Conservation (phyloP, 305 asterid genomes). For the Plantago rigida region DNA sequence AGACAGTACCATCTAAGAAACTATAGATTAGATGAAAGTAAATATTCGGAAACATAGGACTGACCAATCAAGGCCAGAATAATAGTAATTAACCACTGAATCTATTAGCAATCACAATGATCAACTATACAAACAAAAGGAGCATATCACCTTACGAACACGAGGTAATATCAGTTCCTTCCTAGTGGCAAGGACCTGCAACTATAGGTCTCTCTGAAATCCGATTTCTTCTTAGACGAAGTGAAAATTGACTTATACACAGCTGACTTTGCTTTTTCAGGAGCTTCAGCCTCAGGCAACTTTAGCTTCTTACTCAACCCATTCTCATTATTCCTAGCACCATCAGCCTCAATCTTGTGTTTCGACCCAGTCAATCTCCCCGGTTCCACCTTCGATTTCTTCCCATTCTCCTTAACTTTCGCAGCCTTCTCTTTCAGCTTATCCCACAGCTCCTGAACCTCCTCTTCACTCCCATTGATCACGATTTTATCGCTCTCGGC, state of each 20-base stretch:
- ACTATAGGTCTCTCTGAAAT: slow-evolving; percentile 71
- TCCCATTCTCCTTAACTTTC: slow-evolving; percentile 41
- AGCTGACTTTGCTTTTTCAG: slow-evolving; percentile 58
- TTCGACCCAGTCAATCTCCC: slow-evolving; percentile 49
- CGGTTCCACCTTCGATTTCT: slow-evolving; percentile 47
- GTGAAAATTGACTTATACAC: slow-evolving; percentile 80
- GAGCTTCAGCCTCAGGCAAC: slow-evolving; percentile 44
- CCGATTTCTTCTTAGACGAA: slow-evolving; percentile 61
- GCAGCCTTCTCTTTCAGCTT: slow-evolving; percentile 47
- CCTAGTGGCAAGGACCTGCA: slow-evolving; percentile 96
- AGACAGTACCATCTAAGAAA: no score
- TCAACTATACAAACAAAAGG: slow-evolving; percentile 17
- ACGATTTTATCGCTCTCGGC: slow-evolving; percentile 59
- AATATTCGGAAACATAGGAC: not conserved
- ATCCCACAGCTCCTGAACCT: slow-evolving; percentile 60
- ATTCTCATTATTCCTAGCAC: slow-evolving; percentile 30
- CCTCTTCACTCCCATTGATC: slow-evolving; percentile 80
- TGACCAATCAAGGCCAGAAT: not conserved
- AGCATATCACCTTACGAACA: slow-evolving; percentile 20
- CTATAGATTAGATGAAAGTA: not conserved
- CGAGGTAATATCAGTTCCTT: slow-evolving; percentile 46
- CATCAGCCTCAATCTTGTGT: slow-evolving; percentile 48
- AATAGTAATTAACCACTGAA: not conserved
- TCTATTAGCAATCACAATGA: slow-evolving; percentile 16
- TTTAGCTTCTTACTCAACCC: slow-evolving; percentile 50